These are phyloP conservation scores for Volvox carteri DNA, from an alignment of 163 green algal species.

Conservation along the genomic window DNA sequence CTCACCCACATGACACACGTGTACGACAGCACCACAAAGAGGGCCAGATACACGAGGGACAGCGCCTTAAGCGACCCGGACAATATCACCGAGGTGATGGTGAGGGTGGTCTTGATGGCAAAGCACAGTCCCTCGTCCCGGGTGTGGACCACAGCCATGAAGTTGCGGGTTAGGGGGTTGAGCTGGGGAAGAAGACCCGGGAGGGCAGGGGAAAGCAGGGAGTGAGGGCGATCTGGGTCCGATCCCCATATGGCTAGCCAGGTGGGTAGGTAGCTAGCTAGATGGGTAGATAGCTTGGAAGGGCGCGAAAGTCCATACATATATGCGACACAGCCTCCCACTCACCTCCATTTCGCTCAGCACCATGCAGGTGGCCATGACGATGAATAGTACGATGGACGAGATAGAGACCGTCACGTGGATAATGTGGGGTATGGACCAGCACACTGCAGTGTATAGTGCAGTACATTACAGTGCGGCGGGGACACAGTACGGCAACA, in stretches of 20 bases:
- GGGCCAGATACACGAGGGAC: background rate
- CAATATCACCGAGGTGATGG: slow-evolving; percentile 12
- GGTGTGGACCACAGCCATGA: slow-evolving; percentile 25
- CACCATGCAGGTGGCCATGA: slow-evolving; percentile 45
- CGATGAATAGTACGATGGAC: slow-evolving; percentile 22
- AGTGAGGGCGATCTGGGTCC: too few relatives aligned
- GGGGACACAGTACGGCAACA: too few relatives aligned
- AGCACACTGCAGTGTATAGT: slow-evolving; percentile 36
- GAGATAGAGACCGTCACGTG: slow-evolving; percentile 37
- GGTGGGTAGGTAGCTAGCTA: too few relatives aligned
- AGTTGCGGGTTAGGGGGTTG: slow-evolving; percentile 32
- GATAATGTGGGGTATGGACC: slow-evolving; percentile 55
- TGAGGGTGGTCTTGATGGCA: background rate
- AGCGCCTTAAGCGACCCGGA: background rate
- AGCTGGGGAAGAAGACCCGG: too few relatives aligned
- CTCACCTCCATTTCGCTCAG: slow-evolving; percentile 39
- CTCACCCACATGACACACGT: slow-evolving; percentile 33
- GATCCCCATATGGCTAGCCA: too few relatives aligned
- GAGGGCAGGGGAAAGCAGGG: too few relatives aligned
- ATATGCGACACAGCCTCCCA: background rate
- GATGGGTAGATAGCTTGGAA: too few relatives aligned
- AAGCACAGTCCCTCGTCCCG: slow-evolving; percentile 2
- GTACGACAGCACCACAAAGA: slow-evolving; percentile 11
- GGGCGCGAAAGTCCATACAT: too few relatives aligned
- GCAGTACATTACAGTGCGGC: too few relatives aligned